These are phyloP conservation scores for Spiraea crenata DNA, from an alignment of 331 rosid genomes.

Conservation along the genomic window DNA sequence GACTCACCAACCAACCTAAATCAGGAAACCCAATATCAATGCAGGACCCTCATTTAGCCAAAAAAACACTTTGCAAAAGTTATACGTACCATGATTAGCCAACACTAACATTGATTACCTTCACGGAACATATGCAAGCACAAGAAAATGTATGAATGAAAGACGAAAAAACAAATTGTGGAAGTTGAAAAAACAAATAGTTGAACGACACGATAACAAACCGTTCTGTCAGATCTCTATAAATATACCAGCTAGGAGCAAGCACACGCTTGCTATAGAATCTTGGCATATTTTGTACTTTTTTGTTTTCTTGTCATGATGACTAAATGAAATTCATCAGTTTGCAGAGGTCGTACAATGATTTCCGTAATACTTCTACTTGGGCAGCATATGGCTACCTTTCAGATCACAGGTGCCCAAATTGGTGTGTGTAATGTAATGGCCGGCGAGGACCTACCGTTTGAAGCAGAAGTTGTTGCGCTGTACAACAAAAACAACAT, in stretches of 20 bases:
- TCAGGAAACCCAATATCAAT: no score
- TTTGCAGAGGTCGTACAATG: background rate
- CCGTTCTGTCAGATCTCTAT: background rate
- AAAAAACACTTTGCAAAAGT: no score
- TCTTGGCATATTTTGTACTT: background rate
- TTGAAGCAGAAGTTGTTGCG: constrained; percentile 40
- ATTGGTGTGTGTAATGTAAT: constrained; percentile 55
- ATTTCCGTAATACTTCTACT: constrained; percentile 19
- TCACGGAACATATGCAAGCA: no score
- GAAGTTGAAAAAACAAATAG: no score
- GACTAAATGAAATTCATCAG: constrained; percentile 14
- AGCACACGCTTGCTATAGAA: background rate
- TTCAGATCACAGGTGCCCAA: constrained; percentile 29
- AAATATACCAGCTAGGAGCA: background rate
- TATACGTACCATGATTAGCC: no score
- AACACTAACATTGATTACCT: no score
- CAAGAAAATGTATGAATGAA: no score
- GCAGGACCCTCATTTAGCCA: no score
- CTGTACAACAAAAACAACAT: constrained; percentile 42
- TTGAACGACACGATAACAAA: no score
- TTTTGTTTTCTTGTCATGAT: background rate
- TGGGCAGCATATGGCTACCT: constrained; percentile 19
- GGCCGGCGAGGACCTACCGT: constrained; percentile 37
- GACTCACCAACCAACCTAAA: no score
- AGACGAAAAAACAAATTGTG: no score